Conservation (phyloP, 2,329 filamentous ascomycete genomes). For the Onygena corvina region DNA sequence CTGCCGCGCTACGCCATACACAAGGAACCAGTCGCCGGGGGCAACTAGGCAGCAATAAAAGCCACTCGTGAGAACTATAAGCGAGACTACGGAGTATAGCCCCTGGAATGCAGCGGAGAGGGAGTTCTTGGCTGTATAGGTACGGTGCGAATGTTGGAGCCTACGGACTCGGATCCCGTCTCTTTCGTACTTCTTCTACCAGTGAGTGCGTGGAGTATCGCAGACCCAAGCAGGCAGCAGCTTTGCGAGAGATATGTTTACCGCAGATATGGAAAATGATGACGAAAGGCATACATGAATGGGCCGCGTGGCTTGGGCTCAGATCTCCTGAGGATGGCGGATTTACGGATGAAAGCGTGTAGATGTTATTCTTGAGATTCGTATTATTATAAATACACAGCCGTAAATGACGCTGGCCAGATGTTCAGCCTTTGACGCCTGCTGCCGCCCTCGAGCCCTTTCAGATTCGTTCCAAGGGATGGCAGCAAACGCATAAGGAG, state of each 20-base stretch:
- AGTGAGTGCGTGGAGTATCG: too few species aligned
- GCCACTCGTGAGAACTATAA: too few species aligned
- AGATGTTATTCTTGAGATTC: neutral
- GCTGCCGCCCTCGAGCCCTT: neutral
- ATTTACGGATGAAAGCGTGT: neutral
- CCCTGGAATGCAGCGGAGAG: too few species aligned
- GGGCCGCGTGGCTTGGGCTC: neutral
- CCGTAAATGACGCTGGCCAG: neutral
- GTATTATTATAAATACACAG: conserved; percentile 4
- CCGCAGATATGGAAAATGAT: too few species aligned
- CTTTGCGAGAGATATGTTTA: neutral
- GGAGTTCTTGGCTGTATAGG: too few species aligned
- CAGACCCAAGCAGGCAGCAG: neutral
- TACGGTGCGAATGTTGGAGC: conserved; percentile 2
- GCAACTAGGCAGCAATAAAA: neutral
- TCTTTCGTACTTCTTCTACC: neutral
- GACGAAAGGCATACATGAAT: too few species aligned
- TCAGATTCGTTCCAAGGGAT: neutral
- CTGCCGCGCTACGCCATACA: conserved; percentile 4
- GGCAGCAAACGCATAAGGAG: conserved; percentile 1
- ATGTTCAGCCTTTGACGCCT: neutral
- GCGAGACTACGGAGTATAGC: too few species aligned
- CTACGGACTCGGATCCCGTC: neutral
- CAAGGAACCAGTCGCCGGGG: neutral
- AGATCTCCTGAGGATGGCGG: too few species aligned